Percentiles rank a stretch among this genome's conserved stretches.
Conservation (phyloP, 768 basidiomycete species). For the Hygrocybe coccinea region DNA sequence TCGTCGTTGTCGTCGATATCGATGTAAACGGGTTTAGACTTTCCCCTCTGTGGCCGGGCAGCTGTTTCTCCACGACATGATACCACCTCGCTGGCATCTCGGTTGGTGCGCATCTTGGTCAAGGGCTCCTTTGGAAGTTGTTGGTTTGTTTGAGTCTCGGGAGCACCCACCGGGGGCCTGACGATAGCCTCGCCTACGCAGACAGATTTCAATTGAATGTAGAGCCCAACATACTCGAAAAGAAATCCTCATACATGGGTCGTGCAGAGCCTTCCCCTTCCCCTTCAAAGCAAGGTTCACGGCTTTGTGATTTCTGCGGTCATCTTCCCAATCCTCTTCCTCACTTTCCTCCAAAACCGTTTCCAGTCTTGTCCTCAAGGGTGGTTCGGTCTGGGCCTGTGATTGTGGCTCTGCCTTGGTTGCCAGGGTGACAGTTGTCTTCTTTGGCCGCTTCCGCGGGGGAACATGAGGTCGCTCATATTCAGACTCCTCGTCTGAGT, state of each 20-base stretch:
- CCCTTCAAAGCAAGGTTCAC: neutral
- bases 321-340: neutral
- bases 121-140: too few relatives aligned
- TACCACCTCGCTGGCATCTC: too few relatives aligned
- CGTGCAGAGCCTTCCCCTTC: neutral
- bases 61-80: too few relatives aligned
- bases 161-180: neutral
- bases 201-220: too few relatives aligned
- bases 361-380: neutral
- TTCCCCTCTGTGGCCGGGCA: too few relatives aligned
- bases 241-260: neutral
- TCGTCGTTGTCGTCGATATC: neutral
- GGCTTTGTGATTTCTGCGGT: neutral
- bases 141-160: neutral
- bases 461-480: neutral
- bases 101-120: too few relatives aligned
- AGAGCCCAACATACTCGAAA: too few relatives aligned
- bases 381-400: neutral
- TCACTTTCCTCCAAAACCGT: neutral
- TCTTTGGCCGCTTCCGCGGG: constrained; percentile 1
- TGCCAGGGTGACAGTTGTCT: neutral
- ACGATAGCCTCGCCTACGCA: too few relatives aligned
- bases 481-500: neutral
- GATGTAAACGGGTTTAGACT: neutral
- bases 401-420: neutral